Evolutionary conservation across 768 basidiomycete genomes (phyloP), one percentile per base, ranked within the genome.

Genomic region (Auriscalpium orientale): DNA sequence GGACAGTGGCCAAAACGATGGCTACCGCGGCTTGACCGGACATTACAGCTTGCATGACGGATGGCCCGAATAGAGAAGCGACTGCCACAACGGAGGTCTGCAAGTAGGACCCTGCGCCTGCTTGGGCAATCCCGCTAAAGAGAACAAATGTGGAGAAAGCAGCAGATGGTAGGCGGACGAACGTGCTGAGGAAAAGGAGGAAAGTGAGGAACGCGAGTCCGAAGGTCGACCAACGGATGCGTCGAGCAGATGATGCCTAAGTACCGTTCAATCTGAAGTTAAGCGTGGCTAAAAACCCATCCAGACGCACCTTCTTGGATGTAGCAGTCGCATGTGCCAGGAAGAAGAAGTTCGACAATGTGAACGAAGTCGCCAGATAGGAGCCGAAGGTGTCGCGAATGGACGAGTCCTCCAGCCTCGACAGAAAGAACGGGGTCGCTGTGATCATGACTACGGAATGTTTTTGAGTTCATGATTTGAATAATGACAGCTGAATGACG

Each of bases 1-100:
- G 91, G 0, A 91, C 84, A 1, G 76, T 72, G 52, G 90, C 91
- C 58, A 94, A 84, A 1, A 82, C 83, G 12, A 95, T 89, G 0
- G 85, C 93, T 2, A 93, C 81, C 0, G 87, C 89, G 0, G 88
- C 92, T 70, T 94, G 90, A 11, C 91, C 92, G 2, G 90, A 82
- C 76, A 94, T 80, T 66, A 89, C 74, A 22, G 81, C 75, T 67
- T 93, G 87, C 51, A 94, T 78, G 12, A 83, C 83, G 8, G 76
- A 68, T 2, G 83, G 78, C 0, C 92, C 93, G 61, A 92, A 89
- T 4, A 91, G 71, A 0, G 90, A 84, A 2, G 91, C 89, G n/a
- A 90, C 79, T 0, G 87, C 90, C 34, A 90, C 79, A 45, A 87
- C 77, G 11, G 91, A 79, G 0, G 84, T 87, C 62, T 88, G 89